phyloP scores from a whole-genome alignment of 257 asterid species.

The Solanum paucissectum region DNA sequence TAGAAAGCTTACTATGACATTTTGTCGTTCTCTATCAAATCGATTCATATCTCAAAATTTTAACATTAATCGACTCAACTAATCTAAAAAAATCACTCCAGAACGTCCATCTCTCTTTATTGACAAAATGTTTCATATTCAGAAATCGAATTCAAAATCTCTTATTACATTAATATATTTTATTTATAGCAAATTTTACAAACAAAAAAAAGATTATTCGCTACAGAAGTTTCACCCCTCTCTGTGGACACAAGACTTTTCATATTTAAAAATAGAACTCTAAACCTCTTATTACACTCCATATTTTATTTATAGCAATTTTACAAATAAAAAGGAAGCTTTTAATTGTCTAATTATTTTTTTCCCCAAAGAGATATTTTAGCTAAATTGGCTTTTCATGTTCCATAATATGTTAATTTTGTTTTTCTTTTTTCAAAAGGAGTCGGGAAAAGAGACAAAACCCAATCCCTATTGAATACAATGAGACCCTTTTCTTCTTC shows the following conservation, averaged over 20 bases:
- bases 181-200: neutral
- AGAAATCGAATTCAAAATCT: neutral
- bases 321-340: neutral
- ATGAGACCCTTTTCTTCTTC: neutral
- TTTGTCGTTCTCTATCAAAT: neutral
- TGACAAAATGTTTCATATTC: neutral
- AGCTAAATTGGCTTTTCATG: neutral
- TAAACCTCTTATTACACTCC: neutral
- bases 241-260: neutral
- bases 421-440: neutral
- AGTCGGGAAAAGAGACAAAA: neutral
- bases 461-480: neutral
- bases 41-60: neutral
- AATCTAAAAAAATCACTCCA: neutral
- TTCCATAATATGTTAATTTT: neutral
- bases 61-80: neutral
- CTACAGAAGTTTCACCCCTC: neutral
- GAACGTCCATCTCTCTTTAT: neutral
- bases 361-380: neutral
- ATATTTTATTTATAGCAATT: neutral
- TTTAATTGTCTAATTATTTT: neutral
- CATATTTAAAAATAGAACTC: neutral
- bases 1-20: neutral
- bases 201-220: neutral
- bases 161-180: neutral